Evolutionary conservation across 163 green algal species (phyloP).

Genomic region (Volvox carteri): DNA sequence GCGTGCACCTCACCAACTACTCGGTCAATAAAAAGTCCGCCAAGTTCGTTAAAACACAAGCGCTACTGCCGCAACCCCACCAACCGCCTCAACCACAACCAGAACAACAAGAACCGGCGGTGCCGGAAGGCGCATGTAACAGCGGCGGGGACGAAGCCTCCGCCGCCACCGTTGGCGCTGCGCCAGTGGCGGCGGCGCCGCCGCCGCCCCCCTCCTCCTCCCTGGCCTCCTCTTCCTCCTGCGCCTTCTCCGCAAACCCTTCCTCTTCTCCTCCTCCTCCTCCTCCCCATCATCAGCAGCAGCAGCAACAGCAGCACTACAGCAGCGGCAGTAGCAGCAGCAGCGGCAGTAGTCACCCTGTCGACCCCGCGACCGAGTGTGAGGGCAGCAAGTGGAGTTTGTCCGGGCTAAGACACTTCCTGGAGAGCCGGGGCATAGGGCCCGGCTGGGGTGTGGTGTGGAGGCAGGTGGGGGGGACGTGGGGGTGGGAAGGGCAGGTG

Average conservation of each 20-base stretch:
- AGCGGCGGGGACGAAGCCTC: too few species aligned
- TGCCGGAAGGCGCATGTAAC: background rate
- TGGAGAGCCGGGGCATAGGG: conserved; percentile 60
- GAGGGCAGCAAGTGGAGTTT: conserved; percentile 74
- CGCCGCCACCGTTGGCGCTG: background rate
- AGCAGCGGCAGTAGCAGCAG: background rate
- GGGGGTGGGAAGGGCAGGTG: background rate
- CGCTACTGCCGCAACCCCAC: background rate
- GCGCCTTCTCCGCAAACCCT: too few species aligned
- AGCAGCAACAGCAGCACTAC: background rate
- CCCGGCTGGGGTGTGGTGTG: conserved; percentile 68
- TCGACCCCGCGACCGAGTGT: conserved; percentile 23
- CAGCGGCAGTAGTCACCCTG: background rate
- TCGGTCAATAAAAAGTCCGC: conserved; percentile 84
- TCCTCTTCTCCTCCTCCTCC: background rate
- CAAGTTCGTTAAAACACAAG: conserved; percentile 50
- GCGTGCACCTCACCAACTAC: conserved; percentile 86
- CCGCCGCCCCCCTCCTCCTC: too few species aligned
- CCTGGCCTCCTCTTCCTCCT: background rate
- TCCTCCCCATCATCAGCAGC: background rate
- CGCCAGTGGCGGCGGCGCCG: too few species aligned
- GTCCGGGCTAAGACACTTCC: conserved; percentile 63
- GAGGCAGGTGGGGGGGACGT: conserved; percentile 64
- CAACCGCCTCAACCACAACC: background rate
- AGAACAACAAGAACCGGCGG: background rate